phyloP scores from a whole-genome alignment of 108 stramenopile species.

The Aurantiochytrium sp. region DNA sequence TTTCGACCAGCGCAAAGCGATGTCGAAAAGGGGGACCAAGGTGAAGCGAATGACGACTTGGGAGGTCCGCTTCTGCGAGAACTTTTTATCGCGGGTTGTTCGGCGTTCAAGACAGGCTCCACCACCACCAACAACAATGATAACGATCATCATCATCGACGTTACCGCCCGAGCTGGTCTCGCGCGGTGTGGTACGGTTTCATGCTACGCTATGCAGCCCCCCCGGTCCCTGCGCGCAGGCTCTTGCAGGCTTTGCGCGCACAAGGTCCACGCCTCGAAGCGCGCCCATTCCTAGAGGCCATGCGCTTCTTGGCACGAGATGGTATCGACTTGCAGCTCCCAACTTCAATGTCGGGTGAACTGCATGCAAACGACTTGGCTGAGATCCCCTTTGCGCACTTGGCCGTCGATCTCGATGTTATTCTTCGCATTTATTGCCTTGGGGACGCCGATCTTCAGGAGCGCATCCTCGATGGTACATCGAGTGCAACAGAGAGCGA shows the following conservation, averaged over 20 bases:
- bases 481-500: not conserved
- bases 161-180: too few relatives aligned
- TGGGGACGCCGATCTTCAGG: not conserved
- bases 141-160: too few relatives aligned
- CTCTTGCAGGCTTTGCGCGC: not conserved
- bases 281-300: not conserved
- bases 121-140: too few relatives aligned
- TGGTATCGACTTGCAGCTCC: not conserved
- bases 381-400: not conserved
- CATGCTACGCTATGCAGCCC: not conserved
- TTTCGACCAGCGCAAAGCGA: too few relatives aligned
- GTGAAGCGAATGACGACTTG: too few relatives aligned
- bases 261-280: not conserved
- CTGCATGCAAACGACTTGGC: not conserved
- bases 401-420: not conserved
- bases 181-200: not conserved
- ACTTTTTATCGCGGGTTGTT: too few relatives aligned
- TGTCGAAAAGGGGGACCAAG: too few relatives aligned
- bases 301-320: not conserved
- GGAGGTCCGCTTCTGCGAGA: too few relatives aligned
- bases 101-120: too few relatives aligned
- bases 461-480: not conserved
- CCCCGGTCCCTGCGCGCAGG: not conserved
- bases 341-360: not conserved
- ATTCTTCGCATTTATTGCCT: not conserved